These are phyloP conservation scores for Euphorbia celastroides DNA, from an alignment of 441 rosid genomes.

Conservation along the genomic window DNA sequence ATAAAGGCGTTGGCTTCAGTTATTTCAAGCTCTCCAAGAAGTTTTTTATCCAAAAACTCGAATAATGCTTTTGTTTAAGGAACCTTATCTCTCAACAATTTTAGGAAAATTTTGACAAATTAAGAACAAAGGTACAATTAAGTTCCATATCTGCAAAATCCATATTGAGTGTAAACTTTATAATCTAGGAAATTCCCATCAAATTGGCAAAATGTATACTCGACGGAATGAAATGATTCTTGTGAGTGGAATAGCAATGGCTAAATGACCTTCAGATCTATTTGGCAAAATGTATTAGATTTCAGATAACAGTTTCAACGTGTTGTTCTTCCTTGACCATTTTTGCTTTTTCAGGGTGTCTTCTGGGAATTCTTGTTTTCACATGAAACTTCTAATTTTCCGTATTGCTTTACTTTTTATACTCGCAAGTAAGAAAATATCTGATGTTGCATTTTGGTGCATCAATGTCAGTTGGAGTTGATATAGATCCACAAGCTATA, in stretches of 20 bases:
- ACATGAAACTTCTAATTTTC: neutral
- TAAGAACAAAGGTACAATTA: neutral
- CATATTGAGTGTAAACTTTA: neutral
- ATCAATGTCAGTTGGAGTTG: slow-evolving; percentile 55
- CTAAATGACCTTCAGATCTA: no score
- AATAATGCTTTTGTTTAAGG: neutral
- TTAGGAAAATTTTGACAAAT: neutral
- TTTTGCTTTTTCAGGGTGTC: neutral
- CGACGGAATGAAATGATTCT: neutral
- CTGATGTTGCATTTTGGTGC: slow-evolving; percentile 57
- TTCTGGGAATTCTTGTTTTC: neutral
- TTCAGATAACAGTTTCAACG: no score
- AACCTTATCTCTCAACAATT: neutral
- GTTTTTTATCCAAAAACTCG: no score
- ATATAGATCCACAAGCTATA: slow-evolving; percentile 66
- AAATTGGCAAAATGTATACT: neutral
- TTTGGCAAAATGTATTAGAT: no score
- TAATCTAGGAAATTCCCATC: neutral
- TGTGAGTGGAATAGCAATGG: neutral
- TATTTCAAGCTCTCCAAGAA: no score
- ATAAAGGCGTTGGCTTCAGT: no score
- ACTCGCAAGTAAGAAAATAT: no score
- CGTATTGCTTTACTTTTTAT: neutral
- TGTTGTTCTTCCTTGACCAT: neutral
- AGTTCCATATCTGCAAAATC: neutral